Conservation (phyloP, 2,329 filamentous ascomycete species). For the Trichophyton schoenleinii region DNA sequence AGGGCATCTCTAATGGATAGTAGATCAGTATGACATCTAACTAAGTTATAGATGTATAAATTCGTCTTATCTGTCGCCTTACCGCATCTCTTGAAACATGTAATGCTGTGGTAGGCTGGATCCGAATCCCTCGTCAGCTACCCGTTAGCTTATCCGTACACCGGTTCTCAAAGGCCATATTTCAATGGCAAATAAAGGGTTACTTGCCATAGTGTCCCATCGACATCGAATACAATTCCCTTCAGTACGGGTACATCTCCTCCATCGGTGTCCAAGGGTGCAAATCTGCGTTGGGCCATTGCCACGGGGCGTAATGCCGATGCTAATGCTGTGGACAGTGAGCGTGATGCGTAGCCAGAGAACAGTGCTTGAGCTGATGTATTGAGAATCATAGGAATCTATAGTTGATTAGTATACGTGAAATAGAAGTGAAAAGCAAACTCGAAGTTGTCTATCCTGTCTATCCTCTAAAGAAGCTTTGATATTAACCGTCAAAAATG, state of each 20-base stretch:
- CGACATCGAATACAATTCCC: constrained; percentile 76
- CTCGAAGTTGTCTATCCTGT: not conserved
- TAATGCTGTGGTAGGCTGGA: constrained; percentile 75
- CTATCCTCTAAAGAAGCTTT: not conserved
- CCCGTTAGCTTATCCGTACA: not conserved
- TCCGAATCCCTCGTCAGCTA: not conserved
- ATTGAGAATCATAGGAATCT: not conserved
- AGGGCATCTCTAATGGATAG: constrained; percentile 41
- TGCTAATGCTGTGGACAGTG: not conserved
- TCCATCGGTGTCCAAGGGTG: constrained; percentile 34
- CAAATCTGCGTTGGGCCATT: constrained; percentile 33
- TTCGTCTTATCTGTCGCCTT: constrained; percentile 11
- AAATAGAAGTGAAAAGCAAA: not conserved
- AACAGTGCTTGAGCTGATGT: not conserved
- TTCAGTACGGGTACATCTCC: constrained; percentile 35
- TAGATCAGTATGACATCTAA: not conserved
- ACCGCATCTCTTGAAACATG: constrained; percentile 87
- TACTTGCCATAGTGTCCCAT: constrained; percentile 79
- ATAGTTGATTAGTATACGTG: not conserved
- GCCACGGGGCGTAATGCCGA: constrained; percentile 12
- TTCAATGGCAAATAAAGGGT: not conserved
- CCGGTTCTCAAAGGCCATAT: not conserved
- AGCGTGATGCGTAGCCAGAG: not conserved
- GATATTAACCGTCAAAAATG: too few relatives aligned
- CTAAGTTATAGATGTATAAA: not conserved